phyloP scores from a whole-genome alignment of 2,329 filamentous ascomycete genomes.

The Trichoderma afroharzianum region DNA sequence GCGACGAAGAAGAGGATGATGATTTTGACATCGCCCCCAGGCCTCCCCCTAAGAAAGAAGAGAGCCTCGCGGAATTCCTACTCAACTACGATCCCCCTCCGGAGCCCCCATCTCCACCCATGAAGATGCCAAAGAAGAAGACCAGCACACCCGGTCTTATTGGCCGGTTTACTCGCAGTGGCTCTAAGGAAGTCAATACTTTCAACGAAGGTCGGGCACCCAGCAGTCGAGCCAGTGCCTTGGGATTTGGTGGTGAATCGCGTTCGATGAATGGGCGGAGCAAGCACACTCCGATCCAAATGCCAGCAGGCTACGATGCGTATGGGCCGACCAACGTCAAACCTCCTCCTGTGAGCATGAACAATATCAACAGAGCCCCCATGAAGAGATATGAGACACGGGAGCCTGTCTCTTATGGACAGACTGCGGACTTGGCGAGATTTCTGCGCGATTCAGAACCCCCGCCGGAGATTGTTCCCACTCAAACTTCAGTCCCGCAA shows the following conservation, averaged over 20 bases:
- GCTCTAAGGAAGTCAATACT: constrained; percentile 24
- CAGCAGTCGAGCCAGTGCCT: constrained; percentile 37
- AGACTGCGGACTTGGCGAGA: constrained; percentile 66
- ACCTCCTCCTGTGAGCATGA: constrained; percentile 31
- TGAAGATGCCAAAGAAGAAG: constrained; percentile 51
- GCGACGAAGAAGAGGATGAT: constrained; percentile 60
- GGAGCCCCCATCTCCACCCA: constrained; percentile 38
- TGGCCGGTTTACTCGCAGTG: constrained; percentile 48
- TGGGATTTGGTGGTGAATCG: background rate
- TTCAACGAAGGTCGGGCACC: constrained; percentile 34
- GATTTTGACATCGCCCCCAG: constrained; percentile 45
- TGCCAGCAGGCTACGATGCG: constrained; percentile 44
- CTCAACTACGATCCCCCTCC: constrained; percentile 65
- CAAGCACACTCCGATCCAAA: constrained; percentile 53
- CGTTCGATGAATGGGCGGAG: constrained; percentile 23
- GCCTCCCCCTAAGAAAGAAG: constrained; percentile 48
- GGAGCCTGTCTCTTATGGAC: constrained; percentile 47
- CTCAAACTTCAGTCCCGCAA: constrained; percentile 27
- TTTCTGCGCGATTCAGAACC: constrained; percentile 70
- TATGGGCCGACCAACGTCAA: constrained; percentile 31
- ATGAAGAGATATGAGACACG: constrained; percentile 59
- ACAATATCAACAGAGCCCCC: constrained; percentile 43
- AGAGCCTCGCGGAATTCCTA: constrained; percentile 71
- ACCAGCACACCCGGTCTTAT: constrained; percentile 62
- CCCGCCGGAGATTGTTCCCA: constrained; percentile 40